Evolutionary conservation across 192 early-diverging fungal species (phyloP), one percentile per base, ranked within the genome.

Genomic region (Backusella liffmaniae): DNA sequence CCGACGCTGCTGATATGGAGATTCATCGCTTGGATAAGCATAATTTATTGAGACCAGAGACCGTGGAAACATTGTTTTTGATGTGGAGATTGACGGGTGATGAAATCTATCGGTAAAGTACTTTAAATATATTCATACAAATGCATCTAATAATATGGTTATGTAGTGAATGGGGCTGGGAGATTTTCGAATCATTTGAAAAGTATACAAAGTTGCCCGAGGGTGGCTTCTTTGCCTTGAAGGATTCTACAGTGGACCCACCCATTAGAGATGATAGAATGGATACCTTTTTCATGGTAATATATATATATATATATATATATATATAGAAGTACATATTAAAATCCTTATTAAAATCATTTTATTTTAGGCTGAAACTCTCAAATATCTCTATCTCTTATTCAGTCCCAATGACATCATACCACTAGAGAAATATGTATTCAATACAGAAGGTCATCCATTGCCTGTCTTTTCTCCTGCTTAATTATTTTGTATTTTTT

Each of bases 381-480:
- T 98, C 75, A 98, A 98, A 82, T 98, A 98, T 75, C 84, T 97
- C 41, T 98, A 95, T 72, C 77, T 98, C 77, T 84, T 98, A 56
- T 96, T 98, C 84, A 86, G 90, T 36, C 89, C 90, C 0, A 83
- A 83, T 5, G 87, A 89, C 56, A 75, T 89, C 26, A 82, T 88
- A 62, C 92, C 94, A 18, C 83, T 98, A 15, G 93, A 95, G 74
- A 86, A 93, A 67, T 97, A 93, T 79, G 93, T 97, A 13, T 94
- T 96, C 76, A 98, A 98, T 84, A 98, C 97, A 6, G 97, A 98
- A 78, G 95, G 95, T 0, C 97, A 98, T 86, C 94, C 97, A 37
- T 85, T 98, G 35, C 94, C 92, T n/a, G 87, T 93, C 7, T 70
- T 70, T 23, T 44, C 69, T 30, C 41, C 41, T 2, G 18, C 6